These are phyloP conservation scores for Erodium moschatum DNA, from an alignment of 441 rosid species.

Conservation along the genomic window DNA sequence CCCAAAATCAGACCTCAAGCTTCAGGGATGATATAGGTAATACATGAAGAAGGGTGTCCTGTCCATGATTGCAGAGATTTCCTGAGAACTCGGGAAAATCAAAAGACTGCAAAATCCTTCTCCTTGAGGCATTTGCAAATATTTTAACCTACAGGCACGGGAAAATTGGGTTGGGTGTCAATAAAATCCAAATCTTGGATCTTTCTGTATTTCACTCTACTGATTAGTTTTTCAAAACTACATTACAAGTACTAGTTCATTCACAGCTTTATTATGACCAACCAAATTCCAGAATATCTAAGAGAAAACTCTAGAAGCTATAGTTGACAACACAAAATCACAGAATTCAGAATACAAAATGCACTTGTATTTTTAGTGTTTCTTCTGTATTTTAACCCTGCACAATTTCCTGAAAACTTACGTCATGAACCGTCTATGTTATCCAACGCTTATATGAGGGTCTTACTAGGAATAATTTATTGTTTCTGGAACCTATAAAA, in stretches of 20 bases:
- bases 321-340: background rate
- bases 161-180: background rate
- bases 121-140: slow-evolving; percentile 56
- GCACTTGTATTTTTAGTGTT: background rate
- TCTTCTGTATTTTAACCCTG: background rate
- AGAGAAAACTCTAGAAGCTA: background rate
- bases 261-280: background rate
- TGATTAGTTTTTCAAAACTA: too few species aligned
- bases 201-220: background rate
- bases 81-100: slow-evolving; percentile 59
- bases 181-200: background rate
- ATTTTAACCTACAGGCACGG: slow-evolving; percentile 44
- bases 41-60: slow-evolving; percentile 59
- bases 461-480: background rate
- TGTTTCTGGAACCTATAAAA: background rate
- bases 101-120: slow-evolving; percentile 52
- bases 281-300: background rate
- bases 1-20: slow-evolving; percentile 40
- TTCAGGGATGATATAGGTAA: slow-evolving; percentile 59
- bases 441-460: background rate
- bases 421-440: background rate
- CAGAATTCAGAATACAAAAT: background rate
- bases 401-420: background rate
- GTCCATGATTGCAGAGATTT: slow-evolving; percentile 50
- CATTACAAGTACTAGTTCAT: background rate